Evolutionary conservation across 116 monocot genomes (phyloP).

Genomic region (Iris pallida): DNA sequence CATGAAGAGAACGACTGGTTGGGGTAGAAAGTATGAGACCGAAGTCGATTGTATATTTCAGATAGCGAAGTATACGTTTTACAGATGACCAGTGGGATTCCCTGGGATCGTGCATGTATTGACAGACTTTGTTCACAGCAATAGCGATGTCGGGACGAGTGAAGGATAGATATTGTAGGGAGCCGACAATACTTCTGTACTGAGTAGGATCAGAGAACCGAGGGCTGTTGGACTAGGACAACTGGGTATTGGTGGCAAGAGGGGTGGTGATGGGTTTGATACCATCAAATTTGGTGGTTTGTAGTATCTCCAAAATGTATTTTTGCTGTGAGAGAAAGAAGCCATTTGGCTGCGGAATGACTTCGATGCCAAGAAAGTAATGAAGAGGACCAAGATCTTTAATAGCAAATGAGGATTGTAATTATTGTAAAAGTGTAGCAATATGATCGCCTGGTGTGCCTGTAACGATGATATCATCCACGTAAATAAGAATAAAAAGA

Average conservation of each 20-base stretch:
- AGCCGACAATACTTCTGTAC: slow-evolving; percentile 3
- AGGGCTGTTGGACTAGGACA: neutral
- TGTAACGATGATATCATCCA: no score
- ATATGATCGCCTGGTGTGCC: no score
- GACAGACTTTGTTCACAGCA: slow-evolving; percentile 7
- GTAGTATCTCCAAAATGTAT: neutral
- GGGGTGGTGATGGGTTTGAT: slow-evolving; percentile 2
- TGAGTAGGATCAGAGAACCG: neutral
- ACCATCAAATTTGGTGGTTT: neutral
- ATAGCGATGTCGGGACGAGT: slow-evolving; percentile 10
- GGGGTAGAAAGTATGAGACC: neutral
- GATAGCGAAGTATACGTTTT: slow-evolving; percentile 13
- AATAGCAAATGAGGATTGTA: neutral
- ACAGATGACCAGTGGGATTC: slow-evolving; percentile 2
- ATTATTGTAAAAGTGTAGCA: neutral
- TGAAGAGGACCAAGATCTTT: neutral
- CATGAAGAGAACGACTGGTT: neutral
- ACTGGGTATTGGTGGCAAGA: neutral
- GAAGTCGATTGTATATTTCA: neutral
- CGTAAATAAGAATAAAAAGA: no score
- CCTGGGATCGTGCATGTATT: slow-evolving; percentile 10
- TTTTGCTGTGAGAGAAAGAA: neutral
- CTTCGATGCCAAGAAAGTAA: slow-evolving; percentile 11
- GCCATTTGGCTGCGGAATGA: neutral
- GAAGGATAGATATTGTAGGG: slow-evolving; percentile 10